A percentile compares a stretch with the other conserved stretches of the same genome.
Evolutionary conservation across 2,329 filamentous ascomycete genomes (phyloP).

Genomic region (Cadophora malorum): DNA sequence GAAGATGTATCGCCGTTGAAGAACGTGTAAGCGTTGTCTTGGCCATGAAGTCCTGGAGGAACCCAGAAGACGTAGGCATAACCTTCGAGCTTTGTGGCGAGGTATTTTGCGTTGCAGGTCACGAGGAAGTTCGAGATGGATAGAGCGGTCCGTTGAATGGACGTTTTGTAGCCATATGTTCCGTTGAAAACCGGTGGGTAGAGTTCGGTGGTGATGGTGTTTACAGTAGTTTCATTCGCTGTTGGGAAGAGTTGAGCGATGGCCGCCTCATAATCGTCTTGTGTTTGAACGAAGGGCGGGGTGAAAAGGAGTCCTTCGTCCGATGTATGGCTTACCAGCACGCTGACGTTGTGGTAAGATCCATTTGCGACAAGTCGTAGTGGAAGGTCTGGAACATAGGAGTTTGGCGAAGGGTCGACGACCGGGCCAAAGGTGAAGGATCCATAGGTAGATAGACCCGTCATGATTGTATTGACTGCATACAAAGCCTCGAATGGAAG

Average conservation of each 20-base stretch:
- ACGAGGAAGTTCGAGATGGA: constrained; percentile 53
- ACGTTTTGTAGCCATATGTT: constrained; percentile 51
- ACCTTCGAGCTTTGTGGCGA: constrained; percentile 50
- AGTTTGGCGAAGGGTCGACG: constrained; percentile 51
- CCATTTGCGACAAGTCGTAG: constrained; percentile 52
- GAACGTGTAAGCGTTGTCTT: constrained; percentile 59
- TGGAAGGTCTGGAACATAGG: constrained; percentile 54
- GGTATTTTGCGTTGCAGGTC: constrained; percentile 58
- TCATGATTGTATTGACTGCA: constrained; percentile 32
- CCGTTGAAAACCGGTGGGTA: constrained; percentile 58
- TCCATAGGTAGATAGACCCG: constrained; percentile 46
- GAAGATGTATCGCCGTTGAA: constrained; percentile 50
- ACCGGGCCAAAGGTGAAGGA: constrained; percentile 52
- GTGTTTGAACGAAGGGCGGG: constrained; percentile 41
- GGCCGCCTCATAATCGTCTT: constrained; percentile 25
- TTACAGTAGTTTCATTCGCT: constrained; percentile 29
- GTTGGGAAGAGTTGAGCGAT: constrained; percentile 33
- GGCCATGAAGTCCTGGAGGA: constrained; percentile 58
- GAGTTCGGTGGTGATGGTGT: constrained; percentile 51
- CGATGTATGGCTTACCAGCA: constrained; percentile 55
- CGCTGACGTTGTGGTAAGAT: constrained; percentile 51
- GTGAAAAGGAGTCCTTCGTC: constrained; percentile 47
- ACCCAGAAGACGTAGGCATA: constrained; percentile 60
- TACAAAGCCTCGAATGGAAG: constrained; percentile 29
- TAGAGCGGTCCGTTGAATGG: constrained; percentile 51